Evolutionary conservation across 306 rosid genomes (phyloP).

Genomic region (Morella rubra): DNA sequence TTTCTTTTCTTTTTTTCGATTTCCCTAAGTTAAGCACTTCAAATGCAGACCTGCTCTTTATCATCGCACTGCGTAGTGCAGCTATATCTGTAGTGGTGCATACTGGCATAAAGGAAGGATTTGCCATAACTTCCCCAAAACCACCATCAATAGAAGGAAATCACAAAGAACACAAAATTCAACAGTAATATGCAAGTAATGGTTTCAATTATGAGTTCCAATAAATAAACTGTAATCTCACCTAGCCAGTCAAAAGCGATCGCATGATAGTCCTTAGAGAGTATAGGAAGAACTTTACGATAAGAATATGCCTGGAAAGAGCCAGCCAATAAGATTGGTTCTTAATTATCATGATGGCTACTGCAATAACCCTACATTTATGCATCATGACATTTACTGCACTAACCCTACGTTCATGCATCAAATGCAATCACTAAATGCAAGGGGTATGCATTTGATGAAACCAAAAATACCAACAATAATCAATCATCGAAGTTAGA

Average conservation of each 20-base stretch:
- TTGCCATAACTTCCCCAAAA: conserved; percentile 11
- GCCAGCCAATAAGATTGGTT: conserved; percentile 9
- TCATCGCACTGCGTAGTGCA: too few relatives aligned
- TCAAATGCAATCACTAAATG: not conserved
- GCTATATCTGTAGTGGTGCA: too few relatives aligned
- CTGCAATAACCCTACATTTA: not conserved
- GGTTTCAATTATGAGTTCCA: conserved; percentile 15
- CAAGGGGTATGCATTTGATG: not conserved
- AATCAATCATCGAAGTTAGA: not conserved
- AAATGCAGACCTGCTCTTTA: too few relatives aligned
- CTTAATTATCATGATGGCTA: conserved; percentile 2
- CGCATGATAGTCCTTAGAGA: conserved; percentile 58
- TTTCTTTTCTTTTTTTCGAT: too few relatives aligned
- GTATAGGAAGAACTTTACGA: conserved; percentile 79
- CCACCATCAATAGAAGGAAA: not conserved
- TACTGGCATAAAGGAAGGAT: conserved; percentile 21
- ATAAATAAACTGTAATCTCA: conserved; percentile 31
- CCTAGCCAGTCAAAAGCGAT: conserved; percentile 91
- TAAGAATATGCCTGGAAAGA: conserved; percentile 78
- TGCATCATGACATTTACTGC: conserved; percentile 2
- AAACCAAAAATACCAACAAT: not conserved
- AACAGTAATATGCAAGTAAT: not conserved
- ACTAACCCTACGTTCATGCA: not conserved
- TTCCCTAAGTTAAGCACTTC: too few relatives aligned
- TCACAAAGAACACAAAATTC: not conserved